These are phyloP conservation scores for Evansstolkia leycettana DNA, from an alignment of 495 filamentous ascomycete genomes.

Conservation along the genomic window DNA sequence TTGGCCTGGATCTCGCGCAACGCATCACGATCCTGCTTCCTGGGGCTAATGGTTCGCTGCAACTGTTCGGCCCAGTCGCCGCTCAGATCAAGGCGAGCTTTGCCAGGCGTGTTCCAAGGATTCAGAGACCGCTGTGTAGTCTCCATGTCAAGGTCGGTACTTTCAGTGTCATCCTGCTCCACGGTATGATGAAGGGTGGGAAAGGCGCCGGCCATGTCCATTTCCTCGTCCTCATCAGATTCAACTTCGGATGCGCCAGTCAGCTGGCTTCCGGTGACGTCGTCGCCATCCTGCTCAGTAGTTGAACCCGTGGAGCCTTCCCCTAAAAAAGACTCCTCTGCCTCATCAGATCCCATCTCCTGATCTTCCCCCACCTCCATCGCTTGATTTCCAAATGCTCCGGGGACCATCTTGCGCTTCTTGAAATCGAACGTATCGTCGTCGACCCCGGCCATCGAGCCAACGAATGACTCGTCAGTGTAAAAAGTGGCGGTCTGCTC, in stretches of 20 bases:
- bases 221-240: slow-evolving; percentile 58
- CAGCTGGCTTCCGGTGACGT: slow-evolving; percentile 43
- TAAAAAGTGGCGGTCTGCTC: slow-evolving; percentile 35
- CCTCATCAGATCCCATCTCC: slow-evolving; percentile 24
- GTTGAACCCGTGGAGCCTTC: slow-evolving; percentile 74
- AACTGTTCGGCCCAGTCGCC: slow-evolving; percentile 85
- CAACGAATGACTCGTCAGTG: slow-evolving; percentile 35
- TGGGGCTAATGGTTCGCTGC: slow-evolving; percentile 81
- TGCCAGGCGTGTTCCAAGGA: slow-evolving; percentile 45
- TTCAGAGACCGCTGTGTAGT: slow-evolving; percentile 22
- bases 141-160: slow-evolving; percentile 33
- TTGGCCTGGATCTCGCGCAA: slow-evolving; percentile 46
- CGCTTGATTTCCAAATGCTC: slow-evolving; percentile 57
- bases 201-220: slow-evolving; percentile 68
- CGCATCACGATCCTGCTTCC: slow-evolving; percentile 67
- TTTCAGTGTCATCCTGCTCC: slow-evolving; percentile 43
- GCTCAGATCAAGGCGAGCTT: slow-evolving; percentile 42
- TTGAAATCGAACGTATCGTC: slow-evolving; percentile 79
- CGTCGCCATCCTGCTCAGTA: slow-evolving; percentile 51
- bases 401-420: slow-evolving; percentile 58
- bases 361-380: slow-evolving; percentile 39
- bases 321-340: slow-evolving; percentile 76
- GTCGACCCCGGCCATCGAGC: slow-evolving; percentile 39
- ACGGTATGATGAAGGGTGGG: slow-evolving; percentile 51
- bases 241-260: slow-evolving; percentile 56